These are phyloP conservation scores for Yamadazyma oceani DNA, from an alignment of 1,139 yeast genomes.

Conservation along the genomic window DNA sequence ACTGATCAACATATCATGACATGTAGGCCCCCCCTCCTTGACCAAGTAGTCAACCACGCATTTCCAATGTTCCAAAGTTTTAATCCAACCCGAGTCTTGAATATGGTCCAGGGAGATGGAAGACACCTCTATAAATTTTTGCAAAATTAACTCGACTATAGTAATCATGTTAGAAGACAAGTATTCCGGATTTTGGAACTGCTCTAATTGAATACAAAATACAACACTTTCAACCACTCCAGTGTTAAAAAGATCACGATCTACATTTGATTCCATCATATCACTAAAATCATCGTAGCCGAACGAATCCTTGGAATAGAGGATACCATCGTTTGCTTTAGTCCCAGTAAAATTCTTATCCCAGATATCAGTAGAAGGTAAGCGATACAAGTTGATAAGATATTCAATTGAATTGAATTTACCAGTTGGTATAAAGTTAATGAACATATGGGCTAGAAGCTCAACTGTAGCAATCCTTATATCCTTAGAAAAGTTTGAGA, in stretches of 20 bases:
- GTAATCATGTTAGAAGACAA: constrained; percentile 28
- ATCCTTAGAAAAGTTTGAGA: constrained; percentile 35
- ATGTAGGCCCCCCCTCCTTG: constrained; percentile 39
- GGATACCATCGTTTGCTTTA: constrained; percentile 6
- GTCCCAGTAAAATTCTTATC: constrained; percentile 19
- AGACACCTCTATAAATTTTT: constrained; percentile 22
- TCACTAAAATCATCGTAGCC: constrained; percentile 13
- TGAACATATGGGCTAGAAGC: constrained; percentile 33
- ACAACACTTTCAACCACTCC: constrained; percentile 37
- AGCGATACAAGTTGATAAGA: constrained; percentile 28
- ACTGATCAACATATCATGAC: constrained; percentile 38
- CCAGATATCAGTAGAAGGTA: constrained; percentile 31
- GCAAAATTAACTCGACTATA: constrained; percentile 33
- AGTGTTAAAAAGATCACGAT: constrained; percentile 26
- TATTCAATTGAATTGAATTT: constrained; percentile 39
- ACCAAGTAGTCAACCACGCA: constrained; percentile 33
- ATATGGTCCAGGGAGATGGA: constrained; percentile 26
- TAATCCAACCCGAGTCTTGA: constrained; percentile 37
- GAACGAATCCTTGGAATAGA: constrained; percentile 7
- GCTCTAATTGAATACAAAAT: constrained; percentile 43
- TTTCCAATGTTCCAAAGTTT: constrained; percentile 31
- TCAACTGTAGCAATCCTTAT: constrained; percentile 42
- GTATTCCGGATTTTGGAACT: constrained; percentile 41
- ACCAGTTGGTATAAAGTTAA: constrained; percentile 42
- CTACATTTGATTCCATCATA: constrained; percentile 15